Percentiles rank a stretch among this genome's conserved stretches.
Evolutionary conservation across 1,139 yeast species (phyloP).

Genomic region (Waltiozyma sp.): DNA sequence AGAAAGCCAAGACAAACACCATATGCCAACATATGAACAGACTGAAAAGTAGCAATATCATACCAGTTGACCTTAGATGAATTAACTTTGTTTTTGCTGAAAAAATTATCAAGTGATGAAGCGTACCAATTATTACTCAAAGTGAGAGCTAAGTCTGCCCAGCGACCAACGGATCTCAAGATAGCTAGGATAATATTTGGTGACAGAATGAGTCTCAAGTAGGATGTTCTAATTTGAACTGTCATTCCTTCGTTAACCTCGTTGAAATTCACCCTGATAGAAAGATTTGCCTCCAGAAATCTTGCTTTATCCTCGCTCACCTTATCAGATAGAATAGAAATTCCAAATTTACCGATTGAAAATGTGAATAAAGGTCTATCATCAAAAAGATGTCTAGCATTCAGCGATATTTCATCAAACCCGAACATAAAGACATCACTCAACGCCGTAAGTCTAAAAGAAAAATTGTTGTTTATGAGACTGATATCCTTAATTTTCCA

Average conservation of each 20-base stretch:
- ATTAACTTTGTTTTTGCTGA: background rate
- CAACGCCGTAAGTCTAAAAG: constrained; percentile 3
- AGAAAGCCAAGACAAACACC: constrained; percentile 73
- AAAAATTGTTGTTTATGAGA: constrained; percentile 2
- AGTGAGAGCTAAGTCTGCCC: background rate
- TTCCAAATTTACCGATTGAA: constrained; percentile 11
- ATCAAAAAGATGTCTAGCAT: constrained; percentile 5
- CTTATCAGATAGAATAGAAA: constrained; percentile 19
- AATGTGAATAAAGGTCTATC: constrained; percentile 4
- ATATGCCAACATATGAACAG: constrained; percentile 51
- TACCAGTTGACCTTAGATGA: background rate
- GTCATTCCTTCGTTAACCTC: constrained; percentile 28
- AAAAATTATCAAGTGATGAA: background rate
- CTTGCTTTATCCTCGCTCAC: constrained; percentile 27
- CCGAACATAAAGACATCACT: constrained; percentile 4
- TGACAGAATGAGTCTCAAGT: constrained; percentile 46
- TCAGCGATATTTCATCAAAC: constrained; percentile 3
- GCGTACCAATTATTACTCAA: background rate
- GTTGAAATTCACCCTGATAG: constrained; percentile 25
- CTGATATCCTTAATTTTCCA: background rate
- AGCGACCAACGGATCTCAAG: constrained; percentile 15
- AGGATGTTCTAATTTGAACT: constrained; percentile 47
- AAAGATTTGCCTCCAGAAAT: constrained; percentile 24
- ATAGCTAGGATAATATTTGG: constrained; percentile 37
- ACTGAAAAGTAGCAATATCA: constrained; percentile 23